Base-by-base conservation (phyloP, 2,329 filamentous ascomycete species). In the Epichloe elymi region DNA sequence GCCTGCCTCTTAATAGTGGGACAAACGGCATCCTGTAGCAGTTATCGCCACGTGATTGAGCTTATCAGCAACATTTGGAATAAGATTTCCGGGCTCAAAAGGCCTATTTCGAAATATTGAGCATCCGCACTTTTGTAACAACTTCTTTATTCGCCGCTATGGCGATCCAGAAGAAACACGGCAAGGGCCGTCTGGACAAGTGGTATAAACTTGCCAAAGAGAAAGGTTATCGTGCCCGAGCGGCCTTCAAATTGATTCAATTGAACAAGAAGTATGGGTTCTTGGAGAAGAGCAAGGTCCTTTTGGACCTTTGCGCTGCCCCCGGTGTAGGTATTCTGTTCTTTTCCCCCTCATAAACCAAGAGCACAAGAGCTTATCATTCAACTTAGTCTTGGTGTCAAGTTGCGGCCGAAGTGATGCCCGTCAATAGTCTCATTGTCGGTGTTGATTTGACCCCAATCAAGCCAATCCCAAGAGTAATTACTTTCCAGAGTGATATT, bases 221-320 rank as follows among this genome's bases (percentile, higher is more conserved):
- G 68, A 97, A 96, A 70, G 93, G 93, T 56, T 98, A 96, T 66
- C 79, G 93, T 63, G 91, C 93, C 55, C 81, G 93, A 78, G 90
- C 93, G 60, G 90, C 93, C 51, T 97, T 97, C 79, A 98, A 98
- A 73, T 73, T 98, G 60, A 91, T 98, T 59, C 91, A 98, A 68
- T 74, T 98, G 61, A 98, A 98, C 74, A 96, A 97, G 72, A 97
- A 96, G 67, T 98, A 95, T 85, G 87, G 88, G 59, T 98, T 98
- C 70, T 75, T 98, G 60, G 89, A 97, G 69, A 91, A 94, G 75
- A 94, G 88, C 70, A 95, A 88, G 74, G 93, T 97, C 61, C 74
- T 96, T 55, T 76, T 98, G 66, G 94, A 98, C 83, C 85, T 98
- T 65, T 98, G 93, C 72, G 93, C 93, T 58, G 93, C 93, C 19